phyloP scores from a whole-genome alignment of 164 flowering plant genomes.

The Protea cynaroides region DNA sequence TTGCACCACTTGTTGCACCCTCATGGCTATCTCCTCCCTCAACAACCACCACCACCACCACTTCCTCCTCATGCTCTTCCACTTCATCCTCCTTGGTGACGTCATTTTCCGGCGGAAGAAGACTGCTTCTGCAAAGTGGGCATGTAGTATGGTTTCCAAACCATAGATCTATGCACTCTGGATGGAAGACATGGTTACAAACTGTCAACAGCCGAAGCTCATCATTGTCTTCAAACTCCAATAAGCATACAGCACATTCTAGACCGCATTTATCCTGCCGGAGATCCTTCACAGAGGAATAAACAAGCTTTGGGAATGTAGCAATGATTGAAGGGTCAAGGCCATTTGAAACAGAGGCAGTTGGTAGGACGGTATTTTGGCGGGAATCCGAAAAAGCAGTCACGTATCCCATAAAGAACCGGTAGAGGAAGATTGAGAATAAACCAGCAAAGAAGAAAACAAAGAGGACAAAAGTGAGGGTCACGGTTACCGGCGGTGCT shows the following conservation, averaged over 20 bases:
- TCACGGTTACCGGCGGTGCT: slow-evolving; percentile 31
- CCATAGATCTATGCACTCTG: slow-evolving; percentile 87
- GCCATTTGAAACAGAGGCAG: too few species aligned
- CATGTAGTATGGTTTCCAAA: slow-evolving; percentile 65
- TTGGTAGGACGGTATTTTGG: too few species aligned
- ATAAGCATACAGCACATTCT: slow-evolving; percentile 80
- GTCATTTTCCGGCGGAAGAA: slow-evolving; percentile 30
- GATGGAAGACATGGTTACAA: slow-evolving; percentile 78
- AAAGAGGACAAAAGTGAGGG: slow-evolving; percentile 45
- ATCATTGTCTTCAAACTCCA: slow-evolving; percentile 47
- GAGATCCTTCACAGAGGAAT: slow-evolving; percentile 44
- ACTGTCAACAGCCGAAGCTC: slow-evolving; percentile 43
- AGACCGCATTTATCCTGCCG: slow-evolving; percentile 37
- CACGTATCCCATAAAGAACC: slow-evolving; percentile 35
- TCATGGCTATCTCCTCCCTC: slow-evolving; percentile 1
- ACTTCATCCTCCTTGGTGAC: too few species aligned
- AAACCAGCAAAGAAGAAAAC: slow-evolving; percentile 55
- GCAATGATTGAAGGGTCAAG: slow-evolving; percentile 49
- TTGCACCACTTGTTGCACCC: background rate
- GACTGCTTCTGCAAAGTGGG: slow-evolving; percentile 65
- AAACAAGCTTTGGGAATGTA: slow-evolving; percentile 52
- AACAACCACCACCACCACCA: background rate
- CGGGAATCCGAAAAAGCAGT: slow-evolving; percentile 2
- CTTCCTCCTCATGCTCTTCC: too few species aligned
- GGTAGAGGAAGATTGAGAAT: slow-evolving; percentile 54